These are phyloP conservation scores for Claviceps spartinae DNA, from an alignment of 2,329 filamentous ascomycete genomes.

Conservation along the genomic window DNA sequence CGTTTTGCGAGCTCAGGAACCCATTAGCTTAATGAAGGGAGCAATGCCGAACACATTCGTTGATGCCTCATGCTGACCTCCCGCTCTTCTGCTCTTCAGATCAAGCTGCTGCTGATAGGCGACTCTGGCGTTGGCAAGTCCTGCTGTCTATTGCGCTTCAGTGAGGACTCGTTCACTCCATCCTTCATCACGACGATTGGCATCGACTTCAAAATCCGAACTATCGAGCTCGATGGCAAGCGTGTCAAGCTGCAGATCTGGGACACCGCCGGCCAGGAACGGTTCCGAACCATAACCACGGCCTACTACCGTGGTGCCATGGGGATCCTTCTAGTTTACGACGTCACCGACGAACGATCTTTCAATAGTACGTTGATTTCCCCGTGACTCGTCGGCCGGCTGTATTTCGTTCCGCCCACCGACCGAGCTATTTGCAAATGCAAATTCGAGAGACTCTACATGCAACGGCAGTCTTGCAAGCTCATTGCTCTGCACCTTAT, in stretches of 20 bases:
- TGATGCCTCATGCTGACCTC: slow-evolving; percentile 2
- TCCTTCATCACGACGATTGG: slow-evolving; percentile 99
- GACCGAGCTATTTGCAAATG: neutral
- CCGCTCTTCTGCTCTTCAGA: slow-evolving; percentile 36
- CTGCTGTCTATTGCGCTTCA: slow-evolving; percentile 91
- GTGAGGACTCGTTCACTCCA: slow-evolving; percentile 92
- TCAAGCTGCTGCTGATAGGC: slow-evolving; percentile 92
- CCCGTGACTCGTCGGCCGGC: neutral
- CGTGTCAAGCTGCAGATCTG: slow-evolving; percentile 98
- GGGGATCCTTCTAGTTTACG: slow-evolving; percentile 95
- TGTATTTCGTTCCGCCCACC: neutral
- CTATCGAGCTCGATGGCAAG: slow-evolving; percentile 97
- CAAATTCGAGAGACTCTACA: neutral
- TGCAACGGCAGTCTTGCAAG: neutral
- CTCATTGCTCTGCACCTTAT: neutral
- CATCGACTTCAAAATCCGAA: slow-evolving; percentile 99
- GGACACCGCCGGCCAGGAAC: slow-evolving; percentile 97
- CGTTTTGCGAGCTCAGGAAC: neutral
- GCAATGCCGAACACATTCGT: neutral
- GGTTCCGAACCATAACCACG: slow-evolving; percentile 96
- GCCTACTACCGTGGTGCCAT: slow-evolving; percentile 98
- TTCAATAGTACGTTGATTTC: slow-evolving; percentile 64
- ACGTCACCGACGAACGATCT: slow-evolving; percentile 91
- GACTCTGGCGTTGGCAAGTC: slow-evolving; percentile 96
- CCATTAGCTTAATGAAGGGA: neutral